Conservation (phyloP, 371 early-diverging fungal genomes). For the Globomyces sp. region DNA sequence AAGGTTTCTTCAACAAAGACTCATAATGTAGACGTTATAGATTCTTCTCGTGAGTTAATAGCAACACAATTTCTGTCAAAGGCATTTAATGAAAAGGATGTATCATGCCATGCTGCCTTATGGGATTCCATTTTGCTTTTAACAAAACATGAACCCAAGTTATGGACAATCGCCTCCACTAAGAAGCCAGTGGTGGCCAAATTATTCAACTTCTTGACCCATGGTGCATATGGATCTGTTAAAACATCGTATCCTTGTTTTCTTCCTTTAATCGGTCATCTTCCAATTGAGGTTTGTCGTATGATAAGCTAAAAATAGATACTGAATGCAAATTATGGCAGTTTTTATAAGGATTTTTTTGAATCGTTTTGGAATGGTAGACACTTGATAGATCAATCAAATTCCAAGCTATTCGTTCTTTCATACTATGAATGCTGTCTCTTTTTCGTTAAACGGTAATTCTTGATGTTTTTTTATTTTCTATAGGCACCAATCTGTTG, state of each 20-base stretch:
- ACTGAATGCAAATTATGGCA: conserved; percentile 23
- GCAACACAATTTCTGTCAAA: conserved; percentile 30
- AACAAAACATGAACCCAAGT: conserved; percentile 54
- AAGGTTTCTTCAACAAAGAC: conserved; percentile 12
- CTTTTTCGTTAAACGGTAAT: conserved; percentile 20
- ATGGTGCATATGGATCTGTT: conserved; percentile 64
- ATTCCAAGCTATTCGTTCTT: conserved; percentile 55
- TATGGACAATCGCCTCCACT: conserved; percentile 61
- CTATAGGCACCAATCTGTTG: no score
- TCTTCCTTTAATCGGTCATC: conserved; percentile 59
- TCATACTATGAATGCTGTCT: conserved; percentile 59
- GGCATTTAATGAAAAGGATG: conserved; percentile 49
- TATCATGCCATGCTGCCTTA: conserved; percentile 56
- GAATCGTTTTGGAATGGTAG: conserved; percentile 67
- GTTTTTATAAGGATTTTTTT: conserved; percentile 52
- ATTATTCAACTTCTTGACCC: conserved; percentile 62
- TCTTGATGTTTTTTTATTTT: no score
- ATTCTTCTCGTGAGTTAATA: conserved; percentile 47
- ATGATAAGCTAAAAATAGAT: no score
- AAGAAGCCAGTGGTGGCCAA: conserved; percentile 67
- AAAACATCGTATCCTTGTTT: conserved; percentile 67
- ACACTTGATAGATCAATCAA: conserved; percentile 52
- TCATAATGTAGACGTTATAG: conserved; percentile 33
- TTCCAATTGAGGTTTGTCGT: conserved; percentile 45
- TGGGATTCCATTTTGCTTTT: conserved; percentile 52